Base-by-base conservation (phyloP, 495 filamentous ascomycete genomes). In the Penicillium canescens region DNA sequence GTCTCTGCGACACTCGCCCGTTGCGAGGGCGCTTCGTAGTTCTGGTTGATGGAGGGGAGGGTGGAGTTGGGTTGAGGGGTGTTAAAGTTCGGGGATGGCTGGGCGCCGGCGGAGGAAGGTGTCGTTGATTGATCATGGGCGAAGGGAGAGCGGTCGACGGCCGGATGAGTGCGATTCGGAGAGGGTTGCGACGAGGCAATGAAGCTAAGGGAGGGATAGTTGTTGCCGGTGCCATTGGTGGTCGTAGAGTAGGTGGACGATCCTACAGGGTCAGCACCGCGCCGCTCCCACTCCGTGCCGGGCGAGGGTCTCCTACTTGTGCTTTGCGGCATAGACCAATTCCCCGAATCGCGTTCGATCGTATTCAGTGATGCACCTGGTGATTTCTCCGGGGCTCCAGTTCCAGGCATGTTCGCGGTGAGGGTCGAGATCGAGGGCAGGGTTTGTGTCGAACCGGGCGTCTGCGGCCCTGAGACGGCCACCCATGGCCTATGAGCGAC, bases 191-290 rank as follows among this genome's bases (percentile, higher is more conserved):
- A 74, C 11, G 70, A 70, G 50, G 67, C 68, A 18, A 82, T 69
- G 49, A 77, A 80, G 20, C 74, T 74, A 31, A 79, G 70, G 4
- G 75, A 69, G 26, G 76, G 73, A 60, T 81, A 80, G 43, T 78
- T 65, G 61, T 62, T 78, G 54, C 71, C 68, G 12, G 73, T 77
- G 46, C 73, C 72, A 57, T 76, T 79, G 36, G 72, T 74, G 6
- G 72, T 57, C 28, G 75, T 80, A 12, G 79, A 82, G 58, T 82
- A 82, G 38, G 78, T 78, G 9, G 79, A 82, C 7, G 79, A 82
- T 60, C 79, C 79, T 82, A 60, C 14, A 45, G 42, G 46, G 63
- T 71, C 62, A 72, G 67, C 51, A 66, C 43, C 39, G 51, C 55
- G 59, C 39, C 53, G 46, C 46, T 42, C 23, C 36, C 42, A 42